Evolutionary conservation across 2,329 filamentous ascomycete species (phyloP).

Genomic region (Magnaporthales sp.): DNA sequence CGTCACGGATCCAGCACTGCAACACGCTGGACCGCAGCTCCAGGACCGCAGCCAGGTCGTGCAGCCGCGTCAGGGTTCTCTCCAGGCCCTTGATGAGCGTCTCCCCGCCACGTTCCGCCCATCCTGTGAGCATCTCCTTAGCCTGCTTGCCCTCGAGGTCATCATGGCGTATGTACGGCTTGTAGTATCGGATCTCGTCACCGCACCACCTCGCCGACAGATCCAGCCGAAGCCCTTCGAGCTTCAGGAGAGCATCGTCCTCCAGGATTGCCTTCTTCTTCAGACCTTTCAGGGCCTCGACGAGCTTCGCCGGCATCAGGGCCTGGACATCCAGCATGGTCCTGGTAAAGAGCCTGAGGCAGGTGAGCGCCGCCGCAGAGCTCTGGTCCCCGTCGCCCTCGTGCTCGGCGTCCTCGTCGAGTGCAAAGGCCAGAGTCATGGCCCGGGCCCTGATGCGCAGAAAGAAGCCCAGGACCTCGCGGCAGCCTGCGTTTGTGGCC

Average conservation of each 20-base stretch:
- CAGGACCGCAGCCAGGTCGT: conserved; percentile 61
- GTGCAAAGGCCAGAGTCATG: conserved; percentile 53
- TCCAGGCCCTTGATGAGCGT: conserved; percentile 54
- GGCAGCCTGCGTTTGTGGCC: conserved; percentile 68
- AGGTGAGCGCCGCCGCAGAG: conserved; percentile 46
- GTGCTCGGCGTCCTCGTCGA: conserved; percentile 29
- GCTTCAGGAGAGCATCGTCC: conserved; percentile 54
- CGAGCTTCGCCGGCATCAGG: conserved; percentile 46
- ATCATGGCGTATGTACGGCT: conserved; percentile 77
- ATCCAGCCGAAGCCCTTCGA: conserved; percentile 70
- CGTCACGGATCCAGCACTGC: conserved; percentile 66
- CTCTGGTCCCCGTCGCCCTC: conserved; percentile 31
- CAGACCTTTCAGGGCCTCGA: conserved; percentile 58
- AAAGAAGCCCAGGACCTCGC: conserved; percentile 72
- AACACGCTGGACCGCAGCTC: conserved; percentile 61
- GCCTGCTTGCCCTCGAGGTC: conserved; percentile 56
- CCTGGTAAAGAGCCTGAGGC: conserved; percentile 64
- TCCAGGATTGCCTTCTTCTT: conserved; percentile 64
- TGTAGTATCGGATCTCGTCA: conserved; percentile 76
- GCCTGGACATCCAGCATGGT: conserved; percentile 71
- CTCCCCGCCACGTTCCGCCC: conserved; percentile 53
- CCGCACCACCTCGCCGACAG: conserved; percentile 72
- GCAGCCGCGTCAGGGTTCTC: conserved; percentile 47
- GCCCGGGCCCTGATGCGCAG: conserved; percentile 62
- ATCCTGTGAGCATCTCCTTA: conserved; percentile 50